Base-by-base conservation (phyloP, 495 filamentous ascomycete genomes). In the Annulohypoxylon bovei region DNA sequence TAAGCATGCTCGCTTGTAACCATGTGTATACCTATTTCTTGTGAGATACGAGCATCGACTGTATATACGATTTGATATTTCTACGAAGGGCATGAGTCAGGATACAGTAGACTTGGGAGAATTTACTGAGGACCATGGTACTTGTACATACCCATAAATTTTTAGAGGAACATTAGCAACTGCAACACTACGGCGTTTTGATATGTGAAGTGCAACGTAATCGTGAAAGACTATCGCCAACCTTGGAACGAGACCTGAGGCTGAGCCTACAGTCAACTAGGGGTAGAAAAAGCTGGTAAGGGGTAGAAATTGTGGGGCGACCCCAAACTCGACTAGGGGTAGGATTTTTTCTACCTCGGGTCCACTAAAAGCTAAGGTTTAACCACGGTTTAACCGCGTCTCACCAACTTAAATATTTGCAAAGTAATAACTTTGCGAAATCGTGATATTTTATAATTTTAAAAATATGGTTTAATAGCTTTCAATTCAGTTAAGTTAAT, bases 1-100 rank as follows among this genome's bases (percentile, higher is more conserved):
- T 83, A 70, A 67, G 39, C 35, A 32, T 37, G 40, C 16, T 16
- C 65, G 35, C 16, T 14, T 55, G 11, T 60, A 49, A 28, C 27
- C 23, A 64, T 49, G 14, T 54, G 33, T 32, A 61, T 52, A 67
- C 12, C 27, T 44, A 40, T 64, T 35, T 23, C 32, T 30, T 63
- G 46, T 37, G 46, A 30, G 54, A 14, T 28, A 61, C n/a, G 49
- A 37, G 23, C 25, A 50, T 27, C 12, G 47, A 52, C 18, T 72
- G 70, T 72, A 68, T 46, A 72, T 72, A 72, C 11, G 14, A 52
- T 62, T 42, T 39, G 53, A 64, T 58, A 53, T 33, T 67, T 56
- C 59, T 14, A 58, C 63, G 30, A 50, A 14, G 53, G 58, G 52
- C 44, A 67, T 63, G 20, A 47, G 44, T 47, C 46, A 67, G 27